A percentile compares a stretch with the other conserved stretches of the same genome.
Evolutionary conservation across 257 asterid genomes (phyloP).

Genomic region (Nicotiana attenuata): DNA sequence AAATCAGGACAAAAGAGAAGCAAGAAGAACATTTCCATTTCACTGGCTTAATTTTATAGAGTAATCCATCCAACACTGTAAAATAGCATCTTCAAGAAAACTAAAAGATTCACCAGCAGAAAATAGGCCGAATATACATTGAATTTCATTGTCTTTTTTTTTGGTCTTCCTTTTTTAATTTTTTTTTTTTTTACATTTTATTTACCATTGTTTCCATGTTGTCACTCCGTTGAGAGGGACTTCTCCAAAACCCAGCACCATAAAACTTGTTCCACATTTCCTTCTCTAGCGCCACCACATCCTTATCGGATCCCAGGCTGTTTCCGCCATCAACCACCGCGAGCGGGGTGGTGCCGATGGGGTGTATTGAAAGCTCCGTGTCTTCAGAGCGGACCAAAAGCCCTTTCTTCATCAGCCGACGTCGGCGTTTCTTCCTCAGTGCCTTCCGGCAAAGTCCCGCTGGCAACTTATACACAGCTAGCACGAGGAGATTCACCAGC

Average conservation of each 20-base stretch:
- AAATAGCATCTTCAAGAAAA: not conserved
- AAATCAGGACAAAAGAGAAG: not conserved
- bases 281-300: conserved; percentile 56
- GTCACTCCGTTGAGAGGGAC: conserved; percentile 49
- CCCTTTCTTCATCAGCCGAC: conserved; percentile 21
- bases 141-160: not conserved
- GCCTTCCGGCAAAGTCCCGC: conserved; percentile 72
- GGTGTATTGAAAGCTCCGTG: conserved; percentile 34
- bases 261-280: conserved; percentile 69
- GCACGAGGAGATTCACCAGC: conserved; percentile 45
- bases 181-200: not conserved
- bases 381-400: not conserved
- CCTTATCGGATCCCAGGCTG: conserved; percentile 30
- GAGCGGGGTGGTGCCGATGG: conserved; percentile 15
- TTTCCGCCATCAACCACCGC: conserved; percentile 10
- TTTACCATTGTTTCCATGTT: not conserved
- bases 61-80: not conserved
- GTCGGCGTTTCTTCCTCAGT: conserved; percentile 49
- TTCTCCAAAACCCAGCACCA: conserved; percentile 80
- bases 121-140: not conserved
- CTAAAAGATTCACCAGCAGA: not conserved
- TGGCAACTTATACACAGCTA: conserved; percentile 63
- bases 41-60: not conserved
- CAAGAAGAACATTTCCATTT: not conserved
- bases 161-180: not conserved